Evolutionary conservation across 208 protist genomes (phyloP).

Genomic region (Entamoeba invadens): DNA sequence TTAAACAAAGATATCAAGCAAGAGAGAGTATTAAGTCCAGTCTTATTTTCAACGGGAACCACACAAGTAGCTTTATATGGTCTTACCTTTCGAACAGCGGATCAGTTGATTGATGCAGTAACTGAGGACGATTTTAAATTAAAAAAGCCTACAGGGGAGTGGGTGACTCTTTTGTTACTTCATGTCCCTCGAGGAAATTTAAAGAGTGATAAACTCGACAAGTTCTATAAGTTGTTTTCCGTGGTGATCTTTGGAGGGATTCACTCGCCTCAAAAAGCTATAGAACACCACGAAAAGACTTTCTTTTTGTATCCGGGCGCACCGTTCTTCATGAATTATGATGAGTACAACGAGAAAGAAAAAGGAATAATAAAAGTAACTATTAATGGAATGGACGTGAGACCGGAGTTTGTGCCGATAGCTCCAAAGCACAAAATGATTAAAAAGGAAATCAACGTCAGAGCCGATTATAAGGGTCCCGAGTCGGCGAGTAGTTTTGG

Average conservation of each 20-base stretch:
- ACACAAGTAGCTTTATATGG: slow-evolving; percentile 14
- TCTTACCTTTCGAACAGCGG: neutral
- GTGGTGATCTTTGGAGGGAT: neutral
- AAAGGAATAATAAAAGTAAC: neutral
- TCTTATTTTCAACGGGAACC: neutral
- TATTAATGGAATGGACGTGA: neutral
- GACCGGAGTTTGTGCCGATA: neutral
- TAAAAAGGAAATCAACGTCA: neutral
- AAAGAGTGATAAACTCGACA: neutral
- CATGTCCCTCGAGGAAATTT: neutral
- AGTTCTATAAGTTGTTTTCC: neutral
- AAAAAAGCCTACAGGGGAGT: neutral
- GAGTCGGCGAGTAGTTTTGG: neutral
- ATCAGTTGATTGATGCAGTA: neutral
- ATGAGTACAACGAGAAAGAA: neutral
- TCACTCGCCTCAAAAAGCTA: neutral
- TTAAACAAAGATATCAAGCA: neutral
- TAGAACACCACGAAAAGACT: neutral
- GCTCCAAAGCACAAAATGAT: neutral
- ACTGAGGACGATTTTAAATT: neutral
- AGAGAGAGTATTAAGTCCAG: neutral
- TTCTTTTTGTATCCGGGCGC: neutral
- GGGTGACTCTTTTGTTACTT: neutral
- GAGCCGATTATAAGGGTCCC: neutral
- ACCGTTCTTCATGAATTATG: neutral